A percentile compares a stretch with the other conserved stretches of the same genome.
phyloP scores from a whole-genome alignment of 2,329 filamentous ascomycete species.

The Tricladium varicosporioides region DNA sequence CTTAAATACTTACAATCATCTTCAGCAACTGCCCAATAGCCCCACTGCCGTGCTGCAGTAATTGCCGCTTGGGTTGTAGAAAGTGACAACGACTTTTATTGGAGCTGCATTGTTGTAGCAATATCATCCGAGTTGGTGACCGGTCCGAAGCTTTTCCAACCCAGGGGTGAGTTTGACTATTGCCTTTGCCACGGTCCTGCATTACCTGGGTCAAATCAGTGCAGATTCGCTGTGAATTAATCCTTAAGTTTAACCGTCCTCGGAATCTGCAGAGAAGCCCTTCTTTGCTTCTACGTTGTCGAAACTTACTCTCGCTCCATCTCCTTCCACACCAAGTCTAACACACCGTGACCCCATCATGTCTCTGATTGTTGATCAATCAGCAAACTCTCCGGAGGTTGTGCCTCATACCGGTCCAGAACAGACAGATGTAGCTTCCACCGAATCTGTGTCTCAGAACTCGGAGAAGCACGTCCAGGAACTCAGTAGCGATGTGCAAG shows the following conservation, averaged over 20 bases:
- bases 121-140: not conserved
- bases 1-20: too few relatives aligned
- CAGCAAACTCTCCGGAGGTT: not conserved
- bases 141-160: not conserved
- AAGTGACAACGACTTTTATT: not conserved
- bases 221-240: not conserved
- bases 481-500: not conserved
- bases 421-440: not conserved
- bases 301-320: not conserved
- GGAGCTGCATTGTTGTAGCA: not conserved
- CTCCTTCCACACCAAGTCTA: not conserved
- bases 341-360: not conserved
- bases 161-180: not conserved
- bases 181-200: not conserved
- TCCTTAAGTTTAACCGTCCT: not conserved
- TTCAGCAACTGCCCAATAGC: too few relatives aligned
- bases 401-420: not conserved
- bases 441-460: not conserved
- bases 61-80: not conserved
- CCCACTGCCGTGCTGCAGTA: not conserved
- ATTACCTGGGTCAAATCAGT: not conserved
- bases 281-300: not conserved
- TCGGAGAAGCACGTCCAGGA: not conserved
- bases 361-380: not conserved
- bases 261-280: not conserved